Evolutionary conservation across 495 filamentous ascomycete species (phyloP).

Genomic region (Hypoxylon intermedium): DNA sequence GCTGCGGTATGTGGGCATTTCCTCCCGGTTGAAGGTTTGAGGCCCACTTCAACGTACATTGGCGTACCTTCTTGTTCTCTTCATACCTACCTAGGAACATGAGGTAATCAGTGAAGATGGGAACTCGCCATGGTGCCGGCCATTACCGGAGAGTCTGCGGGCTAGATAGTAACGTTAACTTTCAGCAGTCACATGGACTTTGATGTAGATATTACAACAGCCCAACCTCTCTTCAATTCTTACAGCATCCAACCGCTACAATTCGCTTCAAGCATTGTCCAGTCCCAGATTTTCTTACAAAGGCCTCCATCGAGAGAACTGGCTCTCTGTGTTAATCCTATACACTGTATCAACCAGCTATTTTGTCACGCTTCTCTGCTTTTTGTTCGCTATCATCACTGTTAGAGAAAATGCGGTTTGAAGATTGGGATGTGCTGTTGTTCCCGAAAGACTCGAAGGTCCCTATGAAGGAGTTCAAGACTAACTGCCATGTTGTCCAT

Average conservation of each 20-base stretch:
- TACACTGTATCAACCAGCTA: slow-evolving; percentile 31
- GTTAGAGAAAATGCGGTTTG: slow-evolving; percentile 71
- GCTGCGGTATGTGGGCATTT: too few species aligned
- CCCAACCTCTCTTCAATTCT: slow-evolving; percentile 12
- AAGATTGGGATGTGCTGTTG: slow-evolving; percentile 85
- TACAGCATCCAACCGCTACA: slow-evolving; percentile 18
- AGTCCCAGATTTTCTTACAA: slow-evolving; percentile 10
- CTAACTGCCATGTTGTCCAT: slow-evolving; percentile 76
- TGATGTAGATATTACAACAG: neutral
- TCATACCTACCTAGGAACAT: too few species aligned
- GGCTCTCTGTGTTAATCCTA: slow-evolving; percentile 21
- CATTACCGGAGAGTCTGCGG: neutral
- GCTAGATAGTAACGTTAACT: too few species aligned
- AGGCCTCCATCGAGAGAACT: slow-evolving; percentile 11
- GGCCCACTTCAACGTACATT: slow-evolving; percentile 12
- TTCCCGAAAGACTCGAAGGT: slow-evolving; percentile 68
- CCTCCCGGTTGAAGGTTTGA: neutral
- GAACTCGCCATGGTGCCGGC: slow-evolving; percentile 7
- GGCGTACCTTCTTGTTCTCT: too few species aligned
- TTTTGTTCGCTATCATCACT: slow-evolving; percentile 34
- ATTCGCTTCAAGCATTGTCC: slow-evolving; percentile 17
- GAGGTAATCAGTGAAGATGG: too few species aligned
- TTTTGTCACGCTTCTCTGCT: slow-evolving; percentile 31
- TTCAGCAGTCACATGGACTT: slow-evolving; percentile 12
- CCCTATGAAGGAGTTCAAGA: slow-evolving; percentile 87